Evolutionary conservation across 2,329 filamentous ascomycete species (phyloP), one percentile per base, ranked within the genome.

Genomic region (Xylariales sp.): DNA sequence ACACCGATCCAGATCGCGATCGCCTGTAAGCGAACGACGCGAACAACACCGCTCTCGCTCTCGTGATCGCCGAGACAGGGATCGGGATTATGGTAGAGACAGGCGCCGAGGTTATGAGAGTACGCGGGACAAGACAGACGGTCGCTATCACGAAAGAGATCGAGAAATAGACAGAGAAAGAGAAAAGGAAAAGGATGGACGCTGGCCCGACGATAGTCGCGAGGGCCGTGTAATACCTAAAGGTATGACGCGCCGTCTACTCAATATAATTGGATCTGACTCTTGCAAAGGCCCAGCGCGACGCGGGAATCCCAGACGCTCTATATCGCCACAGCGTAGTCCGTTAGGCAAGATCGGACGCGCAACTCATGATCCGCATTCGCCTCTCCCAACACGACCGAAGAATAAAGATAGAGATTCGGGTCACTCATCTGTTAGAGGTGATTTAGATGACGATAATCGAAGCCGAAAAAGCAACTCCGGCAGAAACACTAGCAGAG

Each of bases 21-120:
- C 68, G 10, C 70, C 79, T 32, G 78, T 80, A 43, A 75, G 75
- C 39, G 80, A 82, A 48, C 76, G 78, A 5, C 77, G 71, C 45
- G 74, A 77, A 32, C 71, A 72, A 55, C 69, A 71, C 39, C 61
- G 81, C 52, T 79, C 79, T 67, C 65, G 80, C 74, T 77, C 82
- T 73, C 74, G 78, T 34, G 75, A 78, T 53, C 73, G 81, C 57
- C 73, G 81, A 71, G 75, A 79, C 57, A 73, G 78, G 72, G 78
- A 80, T 72, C 78, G 75, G 72, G 81, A 77, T 70, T 76, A 81
- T 62, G 82, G 84, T 18, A 69, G 79, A 71, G 76, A 81, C 30
- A 65, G 64, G 36, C 72, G 67, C 9, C 72, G 72, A 39, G 72
- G 67, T 14, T n/a, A 71, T 16, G 70, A 71, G n/a, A 43, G 28